Percentiles rank a stretch among this genome's conserved stretches.
These are phyloP conservation scores for Camelina sativa DNA, from an alignment of 345 rosid species.

Conservation along the genomic window DNA sequence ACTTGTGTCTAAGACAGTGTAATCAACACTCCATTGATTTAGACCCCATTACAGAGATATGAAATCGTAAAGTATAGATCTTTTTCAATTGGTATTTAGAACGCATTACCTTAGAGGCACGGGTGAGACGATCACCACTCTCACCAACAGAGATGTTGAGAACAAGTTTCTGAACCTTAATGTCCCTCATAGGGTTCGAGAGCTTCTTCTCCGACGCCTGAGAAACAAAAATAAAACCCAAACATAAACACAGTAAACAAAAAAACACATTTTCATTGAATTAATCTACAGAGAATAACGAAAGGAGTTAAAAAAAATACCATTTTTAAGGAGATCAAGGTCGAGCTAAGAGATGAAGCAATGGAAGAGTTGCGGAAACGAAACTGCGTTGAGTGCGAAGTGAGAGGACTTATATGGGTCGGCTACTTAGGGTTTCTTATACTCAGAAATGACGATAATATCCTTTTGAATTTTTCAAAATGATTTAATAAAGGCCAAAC, in stretches of 20 bases:
- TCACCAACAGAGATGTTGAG: conserved; percentile 93
- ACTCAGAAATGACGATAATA: background rate
- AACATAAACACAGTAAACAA: background rate
- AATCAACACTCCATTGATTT: background rate
- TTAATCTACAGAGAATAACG: background rate
- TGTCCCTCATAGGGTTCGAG: conserved; percentile 87
- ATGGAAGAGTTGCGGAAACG: conserved; percentile 27
- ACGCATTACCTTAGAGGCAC: conserved; percentile 67
- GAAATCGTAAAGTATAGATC: background rate
- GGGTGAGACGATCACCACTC: conserved; percentile 90
- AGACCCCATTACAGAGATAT: background rate
- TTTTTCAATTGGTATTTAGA: background rate
- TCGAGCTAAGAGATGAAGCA: background rate
- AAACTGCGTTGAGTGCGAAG: conserved; percentile 27
- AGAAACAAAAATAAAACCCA: background rate
- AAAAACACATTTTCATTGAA: background rate
- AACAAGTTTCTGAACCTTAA: conserved; percentile 86
- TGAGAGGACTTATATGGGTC: background rate
- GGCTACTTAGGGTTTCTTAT: conserved; percentile 31
- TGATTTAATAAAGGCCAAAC: background rate
- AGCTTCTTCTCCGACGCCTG: conserved; percentile 91
- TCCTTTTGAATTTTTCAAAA: background rate
- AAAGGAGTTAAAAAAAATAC: conserved; percentile 2
- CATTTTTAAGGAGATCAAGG: conserved; percentile 30
- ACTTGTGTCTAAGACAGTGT: background rate